Conservation (phyloP, 2,329 filamentous ascomycete genomes). For the Pseudonectria foliicola region DNA sequence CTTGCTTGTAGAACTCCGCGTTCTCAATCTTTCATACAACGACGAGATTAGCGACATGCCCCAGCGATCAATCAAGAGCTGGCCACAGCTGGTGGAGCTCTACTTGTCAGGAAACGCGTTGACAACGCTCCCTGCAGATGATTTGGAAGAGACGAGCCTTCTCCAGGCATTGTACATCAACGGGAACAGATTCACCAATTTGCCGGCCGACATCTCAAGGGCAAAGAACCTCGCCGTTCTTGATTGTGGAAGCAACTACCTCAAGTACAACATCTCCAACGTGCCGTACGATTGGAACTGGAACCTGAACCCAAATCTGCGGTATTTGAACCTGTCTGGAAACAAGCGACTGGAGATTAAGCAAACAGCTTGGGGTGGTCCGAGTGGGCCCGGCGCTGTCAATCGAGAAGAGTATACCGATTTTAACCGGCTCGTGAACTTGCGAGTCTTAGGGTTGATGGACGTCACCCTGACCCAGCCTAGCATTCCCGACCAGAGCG, state of each 20-base stretch:
- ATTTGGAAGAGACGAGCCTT: slow-evolving; percentile 81
- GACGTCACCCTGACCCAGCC: slow-evolving; percentile 93
- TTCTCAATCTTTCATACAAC: slow-evolving; percentile 93
- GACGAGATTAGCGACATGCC: slow-evolving; percentile 82
- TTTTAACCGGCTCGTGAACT: slow-evolving; percentile 75
- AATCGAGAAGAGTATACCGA: slow-evolving; percentile 69
- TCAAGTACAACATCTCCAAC: slow-evolving; percentile 99
- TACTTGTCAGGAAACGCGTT: slow-evolving; percentile 95
- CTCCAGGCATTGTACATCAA: slow-evolving; percentile 92
- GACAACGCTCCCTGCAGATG: slow-evolving; percentile 84
- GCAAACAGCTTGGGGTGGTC: slow-evolving; percentile 38
- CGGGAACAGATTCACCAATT: slow-evolving; percentile 93
- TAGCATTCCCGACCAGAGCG: slow-evolving; percentile 88
- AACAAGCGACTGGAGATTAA: slow-evolving; percentile 95
- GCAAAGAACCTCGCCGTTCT: slow-evolving; percentile 86
- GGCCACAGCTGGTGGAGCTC: slow-evolving; percentile 83
- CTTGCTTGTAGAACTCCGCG: slow-evolving; percentile 71
- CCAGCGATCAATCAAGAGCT: slow-evolving; percentile 76
- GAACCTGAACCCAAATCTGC: slow-evolving; percentile 94
- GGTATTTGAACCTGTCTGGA: slow-evolving; percentile 91
- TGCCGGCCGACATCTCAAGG: slow-evolving; percentile 91
- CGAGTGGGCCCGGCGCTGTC: slow-evolving; percentile 44
- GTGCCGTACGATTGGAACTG: slow-evolving; percentile 99
- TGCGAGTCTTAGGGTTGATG: slow-evolving; percentile 90
- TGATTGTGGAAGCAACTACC: slow-evolving; percentile 87